Evolutionary conservation across 2,329 filamentous ascomycete genomes (phyloP).

Genomic region (Botrytis cinerea): DNA sequence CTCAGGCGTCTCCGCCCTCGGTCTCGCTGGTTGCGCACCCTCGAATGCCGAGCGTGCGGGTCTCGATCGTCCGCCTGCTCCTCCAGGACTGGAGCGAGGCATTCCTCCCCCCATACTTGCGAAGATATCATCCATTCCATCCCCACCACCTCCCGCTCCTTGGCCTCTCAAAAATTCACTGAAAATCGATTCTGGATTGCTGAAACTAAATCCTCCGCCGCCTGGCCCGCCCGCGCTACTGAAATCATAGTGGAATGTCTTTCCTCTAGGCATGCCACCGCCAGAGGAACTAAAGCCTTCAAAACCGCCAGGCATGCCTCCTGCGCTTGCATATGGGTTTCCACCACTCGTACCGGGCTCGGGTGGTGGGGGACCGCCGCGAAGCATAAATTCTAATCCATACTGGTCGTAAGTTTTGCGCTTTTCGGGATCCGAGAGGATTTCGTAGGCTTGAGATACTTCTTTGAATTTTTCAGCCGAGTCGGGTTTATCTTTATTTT

Average conservation of each 20-base stretch:
- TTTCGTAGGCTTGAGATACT: constrained; percentile 95
- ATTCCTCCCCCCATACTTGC: constrained; percentile 26
- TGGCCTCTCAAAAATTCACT: constrained; percentile 72
- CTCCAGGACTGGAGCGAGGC: constrained; percentile 46
- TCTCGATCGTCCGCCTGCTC: constrained; percentile 49
- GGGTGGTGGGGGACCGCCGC: constrained; percentile 72
- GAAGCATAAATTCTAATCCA: constrained; percentile 88
- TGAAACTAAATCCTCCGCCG: constrained; percentile 74
- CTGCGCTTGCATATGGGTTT: constrained; percentile 61
- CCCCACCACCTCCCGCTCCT: constrained; percentile 46
- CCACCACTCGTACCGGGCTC: constrained; percentile 54
- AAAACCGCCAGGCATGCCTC: constrained; percentile 57
- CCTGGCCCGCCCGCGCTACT: constrained; percentile 49
- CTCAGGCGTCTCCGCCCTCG: constrained; percentile 65
- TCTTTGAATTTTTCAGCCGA: constrained; percentile 97
- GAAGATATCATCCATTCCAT: constrained; percentile 58
- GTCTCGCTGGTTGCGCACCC: constrained; percentile 45
- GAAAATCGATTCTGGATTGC: constrained; percentile 81
- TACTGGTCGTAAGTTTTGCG: constrained; percentile 93
- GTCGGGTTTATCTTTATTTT: constrained; percentile 88
- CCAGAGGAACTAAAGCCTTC: constrained; percentile 48
- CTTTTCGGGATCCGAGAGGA: constrained; percentile 95
- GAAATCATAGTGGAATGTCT: constrained; percentile 52
- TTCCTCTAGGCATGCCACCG: constrained; percentile 53
- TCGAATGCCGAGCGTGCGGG: constrained; percentile 43